Evolutionary conservation across 2,329 filamentous ascomycete species (phyloP).

Genomic region (Phaeosphaeriaceae sp.): DNA sequence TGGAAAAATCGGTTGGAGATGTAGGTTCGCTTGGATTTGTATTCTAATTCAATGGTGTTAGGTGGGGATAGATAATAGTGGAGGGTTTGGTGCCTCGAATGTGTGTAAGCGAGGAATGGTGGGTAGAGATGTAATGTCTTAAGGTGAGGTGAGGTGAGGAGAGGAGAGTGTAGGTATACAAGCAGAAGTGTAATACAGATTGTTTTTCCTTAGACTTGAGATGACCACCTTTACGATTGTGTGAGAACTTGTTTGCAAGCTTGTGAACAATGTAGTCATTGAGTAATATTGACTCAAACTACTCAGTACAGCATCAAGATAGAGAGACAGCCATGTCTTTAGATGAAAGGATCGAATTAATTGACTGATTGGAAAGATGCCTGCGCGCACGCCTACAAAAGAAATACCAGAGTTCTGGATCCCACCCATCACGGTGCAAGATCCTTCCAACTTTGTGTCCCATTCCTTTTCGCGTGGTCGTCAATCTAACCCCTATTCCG

Average conservation of each 20-base stretch:
- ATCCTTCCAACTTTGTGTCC: not conserved
- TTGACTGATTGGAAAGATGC: not conserved
- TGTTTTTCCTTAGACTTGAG: not conserved
- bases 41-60: not conserved
- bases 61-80: not conserved
- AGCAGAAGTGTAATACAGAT: not conserved
- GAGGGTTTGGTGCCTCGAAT: not conserved
- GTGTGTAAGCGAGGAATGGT: not conserved
- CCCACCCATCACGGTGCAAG: not conserved
- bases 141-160: not conserved
- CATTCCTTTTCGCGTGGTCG: not conserved
- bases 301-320: too few relatives aligned
- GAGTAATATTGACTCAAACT: too few relatives aligned
- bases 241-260: too few relatives aligned
- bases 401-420: not conserved
- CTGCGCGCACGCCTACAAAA: not conserved
- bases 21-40: not conserved
- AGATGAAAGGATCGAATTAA: too few relatives aligned
- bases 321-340: too few relatives aligned
- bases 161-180: not conserved
- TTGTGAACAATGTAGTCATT: too few relatives aligned
- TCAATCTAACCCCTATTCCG: not conserved
- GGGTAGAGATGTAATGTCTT: not conserved
- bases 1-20: not conserved
- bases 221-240: too few relatives aligned